Base-by-base conservation (phyloP, 2,329 filamentous ascomycete genomes). In the Aaosphaeria pasadenensis region DNA sequence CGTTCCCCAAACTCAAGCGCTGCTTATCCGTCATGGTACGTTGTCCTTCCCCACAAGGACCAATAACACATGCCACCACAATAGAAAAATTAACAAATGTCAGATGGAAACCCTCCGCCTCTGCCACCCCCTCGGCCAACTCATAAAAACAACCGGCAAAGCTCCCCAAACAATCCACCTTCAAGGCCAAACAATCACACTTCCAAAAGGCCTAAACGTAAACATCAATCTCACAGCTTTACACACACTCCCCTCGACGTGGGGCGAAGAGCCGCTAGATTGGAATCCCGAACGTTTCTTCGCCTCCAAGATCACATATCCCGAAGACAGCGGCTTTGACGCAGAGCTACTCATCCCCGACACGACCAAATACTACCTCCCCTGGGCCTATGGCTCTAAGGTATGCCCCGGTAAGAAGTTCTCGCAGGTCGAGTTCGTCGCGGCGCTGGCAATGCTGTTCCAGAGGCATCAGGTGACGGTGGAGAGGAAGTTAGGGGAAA, bases 1-100 rank as follows among this genome's bases (percentile, higher is more conserved):
- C 67, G 1, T 81, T 72, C 50, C 73, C 77, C 2, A 67, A 64
- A 48, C 67, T 74, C 17, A 65, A 64, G 11, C 69, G 78, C 1
- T 70, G 67, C 44, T 57, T 77, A 28, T 74, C 75, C 5, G 49
- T 79, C 17, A 75, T 81, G 72, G 68, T 76, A 58, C 30, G 45
- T 30, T 48, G 54, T 24, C 17, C 17, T 24, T 24, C 17, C 17
- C 17, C 3, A 24, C 17, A 24, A 24, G 17, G 17, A 24, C 17
- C 41, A 7, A 43, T 7, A 43, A 30, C 28, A 9, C 9, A 7
- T 43, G 11, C 24, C 11, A 7, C 29, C 7, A 6, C 29, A 43
- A 43, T 11, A 11, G 17, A 24, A 24, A 24, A 24, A 24, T 3
- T 24, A 24, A 24, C 17, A 24, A 24, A 24, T 24, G 7, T 31